A percentile compares a stretch with the other conserved stretches of the same genome.
phyloP scores from a whole-genome alignment of 176 grass and related monocot species.

The Triticum urartu region DNA sequence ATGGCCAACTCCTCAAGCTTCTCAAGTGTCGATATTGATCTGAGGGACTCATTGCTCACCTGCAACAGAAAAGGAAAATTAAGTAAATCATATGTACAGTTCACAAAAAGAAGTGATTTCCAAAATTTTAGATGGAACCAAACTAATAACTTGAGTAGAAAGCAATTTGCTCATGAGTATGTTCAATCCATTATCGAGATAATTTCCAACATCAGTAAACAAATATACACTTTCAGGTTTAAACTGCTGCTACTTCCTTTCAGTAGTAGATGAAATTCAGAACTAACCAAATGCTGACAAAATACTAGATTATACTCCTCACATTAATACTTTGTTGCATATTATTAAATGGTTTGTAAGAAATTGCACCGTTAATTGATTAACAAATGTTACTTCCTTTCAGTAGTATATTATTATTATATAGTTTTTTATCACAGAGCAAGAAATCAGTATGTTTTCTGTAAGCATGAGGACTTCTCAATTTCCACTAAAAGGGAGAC shows the following conservation, averaged over 20 bases:
- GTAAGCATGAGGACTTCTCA: neutral
- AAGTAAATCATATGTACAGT: slow-evolving; percentile 1
- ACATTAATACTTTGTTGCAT: too few relatives aligned
- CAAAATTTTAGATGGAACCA: slow-evolving; percentile 16
- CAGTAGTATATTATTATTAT: neutral
- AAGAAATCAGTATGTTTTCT: neutral
- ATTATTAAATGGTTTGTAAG: too few relatives aligned
- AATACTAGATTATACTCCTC: neutral
- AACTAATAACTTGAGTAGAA: neutral
- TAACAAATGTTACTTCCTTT: too few relatives aligned
- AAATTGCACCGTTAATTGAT: too few relatives aligned
- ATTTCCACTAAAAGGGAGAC: neutral
- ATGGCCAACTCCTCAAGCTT: slow-evolving; percentile 80
- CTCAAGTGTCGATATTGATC: slow-evolving; percentile 77
- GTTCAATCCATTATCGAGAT: neutral
- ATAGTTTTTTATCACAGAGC: neutral
- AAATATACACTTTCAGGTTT: neutral
- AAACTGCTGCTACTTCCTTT: neutral
- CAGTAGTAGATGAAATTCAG: neutral
- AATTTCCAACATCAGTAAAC: neutral
- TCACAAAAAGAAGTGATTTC: neutral
- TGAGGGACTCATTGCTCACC: slow-evolving; percentile 79
- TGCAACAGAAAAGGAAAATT: slow-evolving; percentile 30
- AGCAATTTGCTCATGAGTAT: neutral
- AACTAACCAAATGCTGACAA: neutral